Evolutionary conservation across 169 alveolate genomes (phyloP), one percentile per base, ranked within the genome.

Genomic region (Pseudocohnilembus persalinus): DNA sequence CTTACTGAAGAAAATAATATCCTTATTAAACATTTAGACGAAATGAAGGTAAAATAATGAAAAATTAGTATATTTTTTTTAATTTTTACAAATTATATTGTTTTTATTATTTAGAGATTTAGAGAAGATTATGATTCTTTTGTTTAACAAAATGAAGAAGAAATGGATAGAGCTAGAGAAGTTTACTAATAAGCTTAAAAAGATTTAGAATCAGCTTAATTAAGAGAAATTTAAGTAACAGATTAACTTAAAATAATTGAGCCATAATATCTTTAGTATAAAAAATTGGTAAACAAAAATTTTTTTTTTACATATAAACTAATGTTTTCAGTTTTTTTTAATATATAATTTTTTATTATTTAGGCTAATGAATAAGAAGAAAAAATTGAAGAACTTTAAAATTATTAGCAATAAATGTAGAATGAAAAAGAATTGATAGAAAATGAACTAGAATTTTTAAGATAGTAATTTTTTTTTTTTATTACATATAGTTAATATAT

Each of bases 41-140:
- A 79, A 63, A 79, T 64, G 76, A 79, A 79, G 76, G 84, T 79
- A 0, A 77, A n/a, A 49, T 49, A 49, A 49, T 49, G 20, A 49
- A 49, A 49, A 20, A 0, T 77, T 29, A 29, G 4, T 77, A 27
- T 77, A 0, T 15, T 1, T 31, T 76, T 20, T 16, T 20, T n/a
- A 1, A 29, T 63, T 35, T 77, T n/a, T 77, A n/a, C 16, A 32
- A 4, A 34, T 35, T 30, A 35, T 35, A 26, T 15, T 16, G 15
- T 35, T 77, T 20, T 6, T n/a, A 30, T 0, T 1, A 31, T 63
- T 11, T 49, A 79, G 84, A 79, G 76, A 79, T 79, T 79, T 63
- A 79, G 84, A 79, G 84, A 79, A 79, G 84, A 79, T 28, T 79
- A 79, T 79, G 84, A 79, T 63, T 49, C 28, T 33, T 79, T 79